Base-by-base conservation (phyloP, 2,329 filamentous ascomycete genomes). In the Chrysosporium keratinophilum region DNA sequence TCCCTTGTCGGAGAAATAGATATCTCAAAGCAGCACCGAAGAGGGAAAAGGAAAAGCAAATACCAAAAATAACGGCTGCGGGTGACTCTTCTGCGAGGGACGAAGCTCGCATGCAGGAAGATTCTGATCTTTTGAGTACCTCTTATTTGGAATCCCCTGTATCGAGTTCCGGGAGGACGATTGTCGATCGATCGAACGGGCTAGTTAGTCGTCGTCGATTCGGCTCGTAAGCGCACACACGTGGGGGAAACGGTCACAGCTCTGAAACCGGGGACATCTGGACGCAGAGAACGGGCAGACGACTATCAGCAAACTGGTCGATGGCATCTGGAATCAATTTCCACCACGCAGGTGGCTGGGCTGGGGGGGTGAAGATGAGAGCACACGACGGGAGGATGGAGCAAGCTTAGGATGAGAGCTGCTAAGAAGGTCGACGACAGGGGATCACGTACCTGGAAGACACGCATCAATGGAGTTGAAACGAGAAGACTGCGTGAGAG, bases 191-290 rank as follows among this genome's bases (percentile, higher is more conserved):
- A 39, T 39, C 17, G 34, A 10, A 14, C 2, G 10, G 14, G 33
- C 14, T 14, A 10, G 43, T 7, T 10, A 33, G 43, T 28, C n/a
- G n/a, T n/a, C n/a, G n/a, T 46, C 44, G 31, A 35, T 23, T 14
- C n/a, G 34, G 10, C n/a, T 35, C 2, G 11, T 45, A 14, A 23
- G 33, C 20, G 45, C 45, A 28, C 45, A 34, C 35, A 33, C 15
- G 35, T 23, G 39, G 6, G 11, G 35, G 33, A 48, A 40, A 50
- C 35, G 35, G 37, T 33, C 14, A 42, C 47, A 42, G 37, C 35
- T 50, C 47, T 50, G 47, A 42, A 42, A 50, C 47, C 41, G 19
- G 35, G 15, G 35, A 19, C 40, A 20, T 50, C 47, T 50, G 35
- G 3, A 42, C 31, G 28, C 28, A 48, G 10, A n/a, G n/a, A 37